Conservation (phyloP, 1,139 yeast species). For the Candida tropicalis region DNA sequence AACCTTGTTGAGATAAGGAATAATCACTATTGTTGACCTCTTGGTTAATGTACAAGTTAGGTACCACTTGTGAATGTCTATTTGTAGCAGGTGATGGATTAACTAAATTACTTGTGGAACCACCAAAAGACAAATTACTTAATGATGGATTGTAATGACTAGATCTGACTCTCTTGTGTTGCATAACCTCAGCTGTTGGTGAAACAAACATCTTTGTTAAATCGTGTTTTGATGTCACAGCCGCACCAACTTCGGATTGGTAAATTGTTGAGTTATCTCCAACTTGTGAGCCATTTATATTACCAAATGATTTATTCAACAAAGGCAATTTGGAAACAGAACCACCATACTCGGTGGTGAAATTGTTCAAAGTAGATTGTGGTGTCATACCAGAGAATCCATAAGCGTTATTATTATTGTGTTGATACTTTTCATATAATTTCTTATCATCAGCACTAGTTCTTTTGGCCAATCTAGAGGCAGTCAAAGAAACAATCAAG, state of each 20-base stretch:
- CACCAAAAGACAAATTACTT: conserved; percentile 27
- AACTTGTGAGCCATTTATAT: conserved; percentile 25
- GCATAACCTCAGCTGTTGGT: conserved; percentile 78
- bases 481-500: conserved; percentile 38
- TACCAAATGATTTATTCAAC: conserved; percentile 23
- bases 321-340: conserved; percentile 42
- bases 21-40: conserved; percentile 40
- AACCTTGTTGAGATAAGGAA: conserved; percentile 23
- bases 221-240: conserved; percentile 42
- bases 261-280: conserved; percentile 46
- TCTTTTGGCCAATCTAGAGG: conserved; percentile 43
- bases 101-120: conserved; percentile 29
- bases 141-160: conserved; percentile 24
- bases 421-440: conserved; percentile 41
- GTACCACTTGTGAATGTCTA: conserved; percentile 37
- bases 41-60: conserved; percentile 40
- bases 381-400: conserved; percentile 28
- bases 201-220: conserved; percentile 65
- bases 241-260: conserved; percentile 34
- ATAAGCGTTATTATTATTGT: conserved; percentile 38
- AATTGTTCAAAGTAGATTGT: conserved; percentile 21
- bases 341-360: conserved; percentile 23
- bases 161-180: conserved; percentile 38
- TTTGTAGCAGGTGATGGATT: conserved; percentile 28
- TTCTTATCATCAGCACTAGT: conserved; percentile 34